phyloP scores from a whole-genome alignment of 2,329 filamentous ascomycete genomes.

The Venturia aucupariae region DNA sequence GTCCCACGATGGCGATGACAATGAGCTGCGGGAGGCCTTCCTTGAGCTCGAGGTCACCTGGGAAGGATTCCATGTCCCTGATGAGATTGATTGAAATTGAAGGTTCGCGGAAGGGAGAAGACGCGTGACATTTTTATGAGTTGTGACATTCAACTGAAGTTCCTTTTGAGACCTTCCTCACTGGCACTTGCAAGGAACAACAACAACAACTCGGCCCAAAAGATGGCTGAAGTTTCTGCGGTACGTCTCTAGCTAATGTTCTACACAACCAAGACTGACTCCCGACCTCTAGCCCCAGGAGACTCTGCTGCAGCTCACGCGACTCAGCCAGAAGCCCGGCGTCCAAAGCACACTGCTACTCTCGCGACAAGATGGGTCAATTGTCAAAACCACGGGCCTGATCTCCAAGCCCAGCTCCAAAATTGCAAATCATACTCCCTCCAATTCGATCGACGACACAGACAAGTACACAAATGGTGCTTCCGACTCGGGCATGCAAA shows the following conservation, averaged over 20 bases:
- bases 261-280: neutral
- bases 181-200: neutral
- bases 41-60: conserved; percentile 9
- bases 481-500: conserved; percentile 42
- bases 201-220: neutral
- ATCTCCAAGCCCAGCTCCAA: conserved; percentile 48
- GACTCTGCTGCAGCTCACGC: conserved; percentile 54
- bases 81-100: conserved; percentile 7
- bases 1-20: neutral
- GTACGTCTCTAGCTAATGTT: neutral
- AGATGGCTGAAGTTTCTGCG: conserved; percentile 10
- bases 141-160: neutral
- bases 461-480: conserved; percentile 27
- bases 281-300: conserved; percentile 36
- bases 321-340: conserved; percentile 66
- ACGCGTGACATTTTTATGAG: neutral
- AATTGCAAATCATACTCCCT: conserved; percentile 32
- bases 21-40: conserved; percentile 9
- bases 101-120: neutral
- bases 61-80: conserved; percentile 4
- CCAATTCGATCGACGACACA: conserved; percentile 25
- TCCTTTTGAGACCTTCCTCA: neutral
- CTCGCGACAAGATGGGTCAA: conserved; percentile 60
- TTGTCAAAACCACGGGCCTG: conserved; percentile 66
- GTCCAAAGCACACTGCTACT: conserved; percentile 71